Conservation (phyloP, 2,329 filamentous ascomycete genomes). For the Claviceps purpurea region DNA sequence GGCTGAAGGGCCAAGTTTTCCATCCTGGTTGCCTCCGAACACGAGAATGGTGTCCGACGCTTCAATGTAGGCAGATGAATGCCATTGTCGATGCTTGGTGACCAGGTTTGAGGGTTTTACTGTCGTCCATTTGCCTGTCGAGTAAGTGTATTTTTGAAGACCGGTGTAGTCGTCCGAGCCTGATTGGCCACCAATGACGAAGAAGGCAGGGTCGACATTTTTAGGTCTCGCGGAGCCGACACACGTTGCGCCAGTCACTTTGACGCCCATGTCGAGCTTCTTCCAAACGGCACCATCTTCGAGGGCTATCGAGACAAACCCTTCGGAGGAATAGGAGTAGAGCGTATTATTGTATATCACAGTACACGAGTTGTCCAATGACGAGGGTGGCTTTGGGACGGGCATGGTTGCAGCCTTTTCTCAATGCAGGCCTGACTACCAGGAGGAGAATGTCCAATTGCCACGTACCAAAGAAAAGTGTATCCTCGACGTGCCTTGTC, state of each 20-base stretch:
- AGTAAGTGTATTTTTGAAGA: slow-evolving; percentile 53
- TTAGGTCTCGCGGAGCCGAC: slow-evolving; percentile 54
- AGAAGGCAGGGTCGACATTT: slow-evolving; percentile 49
- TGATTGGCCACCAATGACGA: slow-evolving; percentile 63
- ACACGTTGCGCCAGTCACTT: slow-evolving; percentile 65
- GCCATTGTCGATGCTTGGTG: slow-evolving; percentile 56
- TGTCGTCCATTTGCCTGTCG: slow-evolving; percentile 38
- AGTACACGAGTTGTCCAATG: slow-evolving; percentile 68
- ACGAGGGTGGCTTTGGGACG: slow-evolving; percentile 54
- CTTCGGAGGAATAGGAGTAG: slow-evolving; percentile 65
- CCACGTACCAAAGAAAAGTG: not conserved
- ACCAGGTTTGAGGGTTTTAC: slow-evolving; percentile 32
- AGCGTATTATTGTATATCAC: slow-evolving; percentile 69
- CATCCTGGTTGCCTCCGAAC: slow-evolving; percentile 62
- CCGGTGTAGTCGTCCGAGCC: slow-evolving; percentile 49
- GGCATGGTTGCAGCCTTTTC: slow-evolving; percentile 40
- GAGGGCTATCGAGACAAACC: slow-evolving; percentile 62
- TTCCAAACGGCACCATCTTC: slow-evolving; percentile 60
- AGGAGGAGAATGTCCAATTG: not conserved
- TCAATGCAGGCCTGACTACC: not conserved
- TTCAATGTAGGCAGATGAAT: slow-evolving; percentile 64
- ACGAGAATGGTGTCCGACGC: slow-evolving; percentile 60
- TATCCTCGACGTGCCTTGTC: not conserved
- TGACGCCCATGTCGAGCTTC: slow-evolving; percentile 47
- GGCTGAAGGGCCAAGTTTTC: slow-evolving; percentile 43